Percentiles rank a stretch among this genome's conserved stretches.
Conservation (phyloP, 148 eudicot species). For the Simmondsia chinensis region DNA sequence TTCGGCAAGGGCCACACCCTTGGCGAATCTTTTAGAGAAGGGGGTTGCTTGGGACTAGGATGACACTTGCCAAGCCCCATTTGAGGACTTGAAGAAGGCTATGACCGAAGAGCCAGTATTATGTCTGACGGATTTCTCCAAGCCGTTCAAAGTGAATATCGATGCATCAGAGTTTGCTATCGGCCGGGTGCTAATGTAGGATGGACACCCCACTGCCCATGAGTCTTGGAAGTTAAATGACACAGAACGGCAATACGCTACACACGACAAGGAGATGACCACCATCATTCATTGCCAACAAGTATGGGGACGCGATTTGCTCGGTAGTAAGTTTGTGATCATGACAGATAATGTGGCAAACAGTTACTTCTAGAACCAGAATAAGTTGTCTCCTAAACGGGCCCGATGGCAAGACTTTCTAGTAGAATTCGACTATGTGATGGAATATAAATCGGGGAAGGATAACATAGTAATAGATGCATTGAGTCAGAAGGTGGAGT, state of each 20-base stretch:
- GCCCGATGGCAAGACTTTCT: too few relatives aligned
- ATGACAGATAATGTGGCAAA: too few relatives aligned
- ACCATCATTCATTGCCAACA: not conserved
- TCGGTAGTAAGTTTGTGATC: too few relatives aligned
- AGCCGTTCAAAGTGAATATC: not conserved
- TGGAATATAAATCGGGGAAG: too few relatives aligned
- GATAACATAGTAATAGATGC: too few relatives aligned
- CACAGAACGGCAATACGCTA: not conserved
- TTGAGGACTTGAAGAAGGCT: not conserved
- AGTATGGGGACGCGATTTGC: not conserved
- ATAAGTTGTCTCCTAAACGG: too few relatives aligned
- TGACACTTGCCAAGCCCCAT: not conserved
- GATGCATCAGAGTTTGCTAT: not conserved
- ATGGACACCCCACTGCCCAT: not conserved
- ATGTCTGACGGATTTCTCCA: not conserved
- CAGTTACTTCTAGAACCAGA: too few relatives aligned
- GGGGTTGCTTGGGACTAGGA: not conserved
- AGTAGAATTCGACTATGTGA: too few relatives aligned
- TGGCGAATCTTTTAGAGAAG: not conserved
- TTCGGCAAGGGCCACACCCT: not conserved
- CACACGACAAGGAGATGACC: not conserved
- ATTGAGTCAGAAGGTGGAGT: too few relatives aligned
- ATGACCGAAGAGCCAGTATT: not conserved
- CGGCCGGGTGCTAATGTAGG: not conserved
- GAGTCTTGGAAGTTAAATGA: not conserved